Evolutionary conservation across 225 moss, liverwort and hornwort species (phyloP).

Genomic region (Polytrichum commune): DNA sequence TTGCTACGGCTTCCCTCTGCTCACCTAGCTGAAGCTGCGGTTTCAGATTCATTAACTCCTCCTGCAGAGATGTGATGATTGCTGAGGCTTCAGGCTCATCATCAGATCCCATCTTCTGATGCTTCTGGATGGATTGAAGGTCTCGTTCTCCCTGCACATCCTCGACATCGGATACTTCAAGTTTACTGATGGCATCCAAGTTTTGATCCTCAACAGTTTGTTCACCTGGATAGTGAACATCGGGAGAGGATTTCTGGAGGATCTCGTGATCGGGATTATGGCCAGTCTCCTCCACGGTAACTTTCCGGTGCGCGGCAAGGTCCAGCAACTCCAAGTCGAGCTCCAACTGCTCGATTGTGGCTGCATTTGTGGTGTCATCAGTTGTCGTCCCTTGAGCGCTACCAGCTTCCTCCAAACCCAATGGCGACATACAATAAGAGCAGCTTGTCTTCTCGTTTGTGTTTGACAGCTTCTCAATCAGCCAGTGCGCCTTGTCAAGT

Average conservation of each 20-base stretch:
- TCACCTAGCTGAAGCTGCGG: constrained; percentile 31
- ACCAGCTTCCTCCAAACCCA: constrained; percentile 10
- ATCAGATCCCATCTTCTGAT: constrained; percentile 42
- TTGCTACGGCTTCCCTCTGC: constrained; percentile 24
- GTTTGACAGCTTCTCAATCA: constrained; percentile 46
- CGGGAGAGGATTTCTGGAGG: no score
- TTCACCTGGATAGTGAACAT: no score
- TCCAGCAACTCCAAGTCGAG: constrained; percentile 56
- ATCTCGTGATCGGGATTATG: neutral
- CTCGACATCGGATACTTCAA: no score
- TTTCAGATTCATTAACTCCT: constrained; percentile 58
- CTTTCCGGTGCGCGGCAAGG: constrained; percentile 14
- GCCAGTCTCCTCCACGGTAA: neutral
- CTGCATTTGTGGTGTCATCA: constrained; percentile 34
- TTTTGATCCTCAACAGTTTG: no score
- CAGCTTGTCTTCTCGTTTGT: constrained; percentile 6
- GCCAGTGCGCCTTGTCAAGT: constrained; percentile 45
- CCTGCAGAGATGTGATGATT: constrained; percentile 27
- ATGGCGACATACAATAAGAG: constrained; percentile 8
- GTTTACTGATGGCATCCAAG: no score
- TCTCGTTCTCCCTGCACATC: constrained; percentile 21
- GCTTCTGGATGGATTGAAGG: constrained; percentile 12
- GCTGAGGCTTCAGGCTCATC: constrained; percentile 15
- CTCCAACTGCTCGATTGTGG: constrained; percentile 43
- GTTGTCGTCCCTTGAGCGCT: neutral